Conservation (phyloP, 2,329 filamentous ascomycete species). For the Venturia nashicola region DNA sequence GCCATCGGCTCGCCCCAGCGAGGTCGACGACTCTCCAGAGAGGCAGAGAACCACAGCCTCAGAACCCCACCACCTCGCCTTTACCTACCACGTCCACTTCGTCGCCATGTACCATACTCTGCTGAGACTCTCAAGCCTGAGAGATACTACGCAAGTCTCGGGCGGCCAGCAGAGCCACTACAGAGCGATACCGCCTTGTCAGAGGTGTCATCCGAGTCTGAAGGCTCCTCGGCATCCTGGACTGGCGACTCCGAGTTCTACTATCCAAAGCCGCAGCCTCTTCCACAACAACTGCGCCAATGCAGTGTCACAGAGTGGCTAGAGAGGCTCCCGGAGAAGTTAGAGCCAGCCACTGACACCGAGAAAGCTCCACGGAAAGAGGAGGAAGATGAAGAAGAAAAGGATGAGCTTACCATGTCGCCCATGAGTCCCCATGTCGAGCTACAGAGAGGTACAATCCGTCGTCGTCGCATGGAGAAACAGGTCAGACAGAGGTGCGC, state of each 20-base stretch:
- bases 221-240: conserved; percentile 5
- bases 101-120: neutral
- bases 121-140: neutral
- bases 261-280: neutral
- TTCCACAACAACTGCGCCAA: neutral
- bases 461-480: neutral
- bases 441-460: conserved; percentile 1
- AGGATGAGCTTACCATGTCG: neutral
- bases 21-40: neutral
- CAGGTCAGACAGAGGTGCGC: neutral
- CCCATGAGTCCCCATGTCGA: conserved; percentile 7
- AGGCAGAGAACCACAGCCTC: neutral
- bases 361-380: neutral
- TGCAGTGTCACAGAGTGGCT: conserved; percentile 7
- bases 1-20: neutral
- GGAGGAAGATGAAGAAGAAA: neutral
- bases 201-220: neutral
- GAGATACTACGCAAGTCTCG: neutral
- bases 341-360: neutral
- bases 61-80: neutral
- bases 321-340: neutral
- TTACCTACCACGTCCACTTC: neutral
- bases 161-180: neutral
- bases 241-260: conserved; percentile 8
- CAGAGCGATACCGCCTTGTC: neutral